Percentiles rank a stretch among this genome's conserved stretches.
phyloP scores from a whole-genome alignment of 2,329 filamentous ascomycete genomes.

The Salinomyces thailandicus region DNA sequence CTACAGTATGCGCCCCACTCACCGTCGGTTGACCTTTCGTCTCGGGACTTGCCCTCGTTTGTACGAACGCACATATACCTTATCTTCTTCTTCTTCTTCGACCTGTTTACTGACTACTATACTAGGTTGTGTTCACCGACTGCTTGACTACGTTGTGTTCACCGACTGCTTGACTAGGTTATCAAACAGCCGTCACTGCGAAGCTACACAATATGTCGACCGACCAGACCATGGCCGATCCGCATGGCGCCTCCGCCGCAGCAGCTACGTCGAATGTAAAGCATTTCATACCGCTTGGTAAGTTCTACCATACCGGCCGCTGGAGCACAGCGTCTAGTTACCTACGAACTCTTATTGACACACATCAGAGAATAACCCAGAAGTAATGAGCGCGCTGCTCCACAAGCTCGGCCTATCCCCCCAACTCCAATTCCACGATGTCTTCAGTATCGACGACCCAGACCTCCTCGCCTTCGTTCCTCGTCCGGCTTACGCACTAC shows the following conservation, averaged over 20 bases:
- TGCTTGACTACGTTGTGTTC: too few species aligned
- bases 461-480: conserved; percentile 79
- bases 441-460: conserved; percentile 80
- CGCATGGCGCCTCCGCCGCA: conserved; percentile 1
- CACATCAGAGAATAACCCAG: conserved; percentile 60
- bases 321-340: background rate
- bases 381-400: conserved; percentile 75
- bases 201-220: conserved; percentile 2
- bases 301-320: background rate
- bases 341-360: too few species aligned
- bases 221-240: conserved; percentile 3
- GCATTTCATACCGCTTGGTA: conserved; percentile 20
- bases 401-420: conserved; percentile 73
- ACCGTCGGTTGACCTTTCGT: too few species aligned
- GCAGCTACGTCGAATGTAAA: conserved; percentile 11
- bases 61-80: too few species aligned
- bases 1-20: too few species aligned
- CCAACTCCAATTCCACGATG: conserved; percentile 74
- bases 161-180: background rate
- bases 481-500: conserved; percentile 74
- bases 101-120: too few species aligned
- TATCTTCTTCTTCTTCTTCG: too few species aligned
- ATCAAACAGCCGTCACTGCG: background rate
- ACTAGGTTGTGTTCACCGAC: too few species aligned
- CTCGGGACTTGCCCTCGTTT: too few species aligned